Base-by-base conservation (phyloP, 2,329 filamentous ascomycete species). In the Bisporella sp. region DNA sequence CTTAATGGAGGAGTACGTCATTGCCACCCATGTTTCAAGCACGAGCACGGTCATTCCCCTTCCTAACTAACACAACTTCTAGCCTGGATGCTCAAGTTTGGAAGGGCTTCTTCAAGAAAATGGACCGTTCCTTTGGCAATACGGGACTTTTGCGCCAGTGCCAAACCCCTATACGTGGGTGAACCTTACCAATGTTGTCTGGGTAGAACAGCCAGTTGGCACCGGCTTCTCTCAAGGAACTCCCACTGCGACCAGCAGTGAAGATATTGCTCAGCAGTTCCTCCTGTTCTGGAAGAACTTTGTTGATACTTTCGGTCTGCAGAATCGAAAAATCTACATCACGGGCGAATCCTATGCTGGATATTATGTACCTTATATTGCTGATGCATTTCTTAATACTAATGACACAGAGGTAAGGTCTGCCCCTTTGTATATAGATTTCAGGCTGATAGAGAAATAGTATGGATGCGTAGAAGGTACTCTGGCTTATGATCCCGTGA, bases 341-440 rank as follows among this genome's bases (percentile, higher is more conserved):
- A 74, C 76, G 3, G 76, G 77, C 49, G 77, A 81, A 56, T 73
- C 69, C 3, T 79, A 79, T 58, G 76, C 72, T 4, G 76, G 72
- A 21, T 67, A 65, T 55, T 81, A 79, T 56, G 73, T 79, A 4
- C 77, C 78, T 0, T 80, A 81, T 62, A 78, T 81, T 49, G 75
- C 76, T 1, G 71, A 73, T 33, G 71, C 72, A 5, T 75, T 80
- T 66, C 67, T 81, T 42, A 67, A 75, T 63, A 47, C 60, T 52
- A 71, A 71, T 37, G 66, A 75, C 53, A 68, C 67, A 3, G 67
- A 73, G 11, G 21, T 21, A 21, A 21, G 21, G 21, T 21, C 21
- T 3, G 21, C 21, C 3, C 21, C 21, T 21, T 21, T 21, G 21
- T 21, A 21, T 21, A 21, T 21, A 21, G 21, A 21, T 21, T 21